Base-by-base conservation (phyloP, 192 early-diverging fungal species). In the Coemansia sp. region DNA sequence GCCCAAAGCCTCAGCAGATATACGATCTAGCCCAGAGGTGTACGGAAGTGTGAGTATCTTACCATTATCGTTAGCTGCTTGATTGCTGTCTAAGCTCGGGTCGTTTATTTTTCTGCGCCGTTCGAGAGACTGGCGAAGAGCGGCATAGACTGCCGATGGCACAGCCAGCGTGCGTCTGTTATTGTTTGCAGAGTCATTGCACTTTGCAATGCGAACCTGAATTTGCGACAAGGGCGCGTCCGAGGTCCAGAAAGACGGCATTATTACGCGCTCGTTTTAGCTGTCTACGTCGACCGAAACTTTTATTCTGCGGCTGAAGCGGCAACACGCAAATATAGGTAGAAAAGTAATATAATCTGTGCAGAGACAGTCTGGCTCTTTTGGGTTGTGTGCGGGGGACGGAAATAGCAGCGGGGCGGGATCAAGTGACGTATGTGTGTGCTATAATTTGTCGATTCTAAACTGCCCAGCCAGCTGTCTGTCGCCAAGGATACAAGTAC, bases 221-320 rank as follows among this genome's bases (percentile, higher is more conserved):
- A 76, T 49, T 57, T 68, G 69, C 32, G 67, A 67, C 14, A 76
- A 64, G 30, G 79, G 79, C 5, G 64, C 57, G 73, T 81, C 79
- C 10, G 79, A 62, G 29, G 79, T 73, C 79, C 79, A 81, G 54
- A 73, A 81, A 54, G 67, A 66, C 22, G 77, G 77, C 73, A 72
- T 80, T 14, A 18, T 51, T 30, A 42, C 50, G 4, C 25, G 36
- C 36, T 50, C 11, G 40, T 17, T 50, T 51, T 54, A 7, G n/a
- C 4, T 54, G 8, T 16, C 42, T 38, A 38, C 7, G 36, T 38
- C 36, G 36, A 11, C 36, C 36, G 36, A 8, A 11, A 1, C 22
- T 25, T 25, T 25, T 25, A 25, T 25, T 25, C 22, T 25, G 22
- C 22, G 22, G 22, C 22, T 25, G 22, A 25, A 25, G 22, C 36